Evolutionary conservation across 441 rosid genomes (phyloP), one percentile per base, ranked within the genome.

Genomic region (Syzygium syzygioides): DNA sequence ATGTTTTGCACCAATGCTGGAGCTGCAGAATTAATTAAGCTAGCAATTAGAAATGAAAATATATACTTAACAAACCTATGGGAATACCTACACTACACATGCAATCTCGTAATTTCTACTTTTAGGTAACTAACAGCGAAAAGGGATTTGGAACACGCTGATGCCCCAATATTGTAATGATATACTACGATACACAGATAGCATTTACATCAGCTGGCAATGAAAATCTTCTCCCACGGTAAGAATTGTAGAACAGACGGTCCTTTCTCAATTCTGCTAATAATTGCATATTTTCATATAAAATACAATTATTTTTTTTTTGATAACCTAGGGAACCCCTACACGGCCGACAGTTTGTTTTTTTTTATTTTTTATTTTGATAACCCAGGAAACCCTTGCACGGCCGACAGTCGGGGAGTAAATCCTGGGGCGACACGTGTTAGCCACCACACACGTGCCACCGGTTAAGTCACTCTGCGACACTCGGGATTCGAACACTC

Each of bases 21-120:
- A 91, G 85, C 97, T 95, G 92, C 41, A 87, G 2, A 86, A n/a
- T 64, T 28, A 88, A 85, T 25, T 87, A 91, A 55, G 83, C 86
- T 68, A 71, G 71, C 54, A 76, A 12, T 32, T 11, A 55, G 41
- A 60, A 25, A 28, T 34, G 54, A 45, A 23, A 66, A 66, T 8
- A 32, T 66, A 55, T 13, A 50, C 55, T 66, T 7, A 71, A 54
- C 37, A 64, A 53, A 86, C 53, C 2, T n/a, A 60, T 23, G 18
- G 45, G 23, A 34, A 64, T 37, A 71, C 50, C 4, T 23, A 71
- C 1, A 71, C 45, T 37, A 71, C 28, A 71, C 48, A 68, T 68
- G 79, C 79, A 68, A 34, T 68, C 48, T 68, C 79, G 37, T 5
- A 19, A 34, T 68, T 34, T 68, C 48, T 19, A 68, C 79, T 19